Conservation (phyloP, 2,329 filamentous ascomycete species). For the Verticillium longisporum region DNA sequence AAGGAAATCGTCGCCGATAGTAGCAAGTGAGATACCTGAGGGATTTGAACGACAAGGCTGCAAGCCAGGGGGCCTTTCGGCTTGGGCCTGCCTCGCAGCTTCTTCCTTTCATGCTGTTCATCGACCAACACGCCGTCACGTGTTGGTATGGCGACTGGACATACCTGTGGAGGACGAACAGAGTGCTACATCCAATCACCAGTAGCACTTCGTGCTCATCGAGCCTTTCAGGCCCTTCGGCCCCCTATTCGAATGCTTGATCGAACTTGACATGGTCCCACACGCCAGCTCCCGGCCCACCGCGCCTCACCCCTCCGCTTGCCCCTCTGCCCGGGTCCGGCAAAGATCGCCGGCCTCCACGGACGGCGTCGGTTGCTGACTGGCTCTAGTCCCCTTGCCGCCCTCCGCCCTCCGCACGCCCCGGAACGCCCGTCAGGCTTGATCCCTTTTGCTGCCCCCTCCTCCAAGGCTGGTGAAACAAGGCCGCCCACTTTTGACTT, state of each 20-base stretch:
- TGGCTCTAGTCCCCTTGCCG: background rate
- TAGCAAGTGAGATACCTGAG: too few species aligned
- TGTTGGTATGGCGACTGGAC: background rate
- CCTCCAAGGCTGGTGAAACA: conserved; percentile 2
- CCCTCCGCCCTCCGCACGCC: background rate
- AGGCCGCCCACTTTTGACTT: conserved; percentile 3
- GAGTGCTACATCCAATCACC: background rate
- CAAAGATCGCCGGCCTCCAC: conserved; percentile 2
- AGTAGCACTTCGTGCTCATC: background rate
- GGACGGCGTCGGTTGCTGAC: background rate
- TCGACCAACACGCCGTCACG: background rate
- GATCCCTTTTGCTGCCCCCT: background rate
- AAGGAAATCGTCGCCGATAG: too few species aligned
- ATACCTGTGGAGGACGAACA: background rate
- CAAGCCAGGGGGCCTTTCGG: too few species aligned
- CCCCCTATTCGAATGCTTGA: conserved; percentile 1
- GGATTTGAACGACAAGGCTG: too few species aligned
- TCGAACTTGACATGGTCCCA: conserved; percentile 1
- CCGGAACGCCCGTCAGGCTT: background rate
- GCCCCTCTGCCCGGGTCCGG: conserved; percentile 2
- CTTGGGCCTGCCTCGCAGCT: too few species aligned
- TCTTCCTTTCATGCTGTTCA: too few species aligned
- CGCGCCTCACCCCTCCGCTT: background rate
- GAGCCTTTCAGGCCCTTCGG: background rate
- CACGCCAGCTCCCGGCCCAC: background rate